phyloP scores from a whole-genome alignment of 208 protist genomes.

The Tritrichomonas foetus region DNA sequence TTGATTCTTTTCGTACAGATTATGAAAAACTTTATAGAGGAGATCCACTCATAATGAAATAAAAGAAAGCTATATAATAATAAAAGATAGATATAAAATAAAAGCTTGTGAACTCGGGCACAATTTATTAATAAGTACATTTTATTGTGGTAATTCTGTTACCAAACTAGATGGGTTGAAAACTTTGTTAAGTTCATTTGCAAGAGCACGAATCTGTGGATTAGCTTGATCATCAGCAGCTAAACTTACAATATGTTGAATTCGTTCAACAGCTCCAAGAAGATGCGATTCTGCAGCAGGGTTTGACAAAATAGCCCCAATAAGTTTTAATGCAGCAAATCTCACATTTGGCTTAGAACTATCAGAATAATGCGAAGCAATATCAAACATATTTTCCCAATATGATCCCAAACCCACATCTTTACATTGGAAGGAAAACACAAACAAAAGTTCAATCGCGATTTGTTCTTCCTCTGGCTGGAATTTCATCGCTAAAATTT shows the following conservation, averaged over 20 bases:
- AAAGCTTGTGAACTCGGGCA: too few relatives aligned
- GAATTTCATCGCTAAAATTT: not conserved
- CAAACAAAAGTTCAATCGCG: not conserved
- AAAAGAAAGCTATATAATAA: too few relatives aligned
- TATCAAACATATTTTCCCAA: conserved; percentile 22
- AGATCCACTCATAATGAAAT: too few relatives aligned
- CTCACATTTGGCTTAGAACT: not conserved
- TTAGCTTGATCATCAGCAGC: not conserved
- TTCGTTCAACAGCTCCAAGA: not conserved
- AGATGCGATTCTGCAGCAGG: not conserved
- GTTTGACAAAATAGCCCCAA: not conserved
- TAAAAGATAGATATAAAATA: too few relatives aligned
- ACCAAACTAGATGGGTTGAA: not conserved
- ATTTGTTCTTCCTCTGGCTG: not conserved
- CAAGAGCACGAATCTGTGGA: not conserved
- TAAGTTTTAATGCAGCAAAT: not conserved
- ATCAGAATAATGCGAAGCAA: conserved; percentile 5
- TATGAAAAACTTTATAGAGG: too few relatives aligned
- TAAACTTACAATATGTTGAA: not conserved
- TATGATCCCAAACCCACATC: not conserved
- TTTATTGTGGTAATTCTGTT: too few relatives aligned
- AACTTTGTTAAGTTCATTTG: not conserved
- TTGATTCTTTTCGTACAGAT: too few relatives aligned
- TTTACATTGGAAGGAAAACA: not conserved
- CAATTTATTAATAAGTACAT: too few relatives aligned